Conservation (phyloP, 306 rosid species). For the Fragaria iinumae region DNA sequence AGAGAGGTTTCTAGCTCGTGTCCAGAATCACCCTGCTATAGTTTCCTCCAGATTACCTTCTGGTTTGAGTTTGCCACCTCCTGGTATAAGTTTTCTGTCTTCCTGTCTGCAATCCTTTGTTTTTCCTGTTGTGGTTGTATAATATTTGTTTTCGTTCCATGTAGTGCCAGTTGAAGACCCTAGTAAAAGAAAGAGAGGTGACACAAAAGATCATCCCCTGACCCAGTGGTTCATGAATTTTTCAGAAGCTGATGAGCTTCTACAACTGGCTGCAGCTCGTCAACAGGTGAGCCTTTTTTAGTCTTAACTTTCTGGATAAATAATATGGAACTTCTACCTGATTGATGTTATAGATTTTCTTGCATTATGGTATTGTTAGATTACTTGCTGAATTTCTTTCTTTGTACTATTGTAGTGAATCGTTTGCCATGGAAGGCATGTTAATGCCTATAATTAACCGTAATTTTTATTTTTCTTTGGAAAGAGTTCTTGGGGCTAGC, state of each 20-base stretch:
- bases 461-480: neutral
- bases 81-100: slow-evolving; percentile 39
- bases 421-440: neutral
- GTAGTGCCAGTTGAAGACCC: slow-evolving; percentile 66
- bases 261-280: slow-evolving; percentile 81
- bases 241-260: slow-evolving; percentile 84
- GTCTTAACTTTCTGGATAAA: slow-evolving; percentile 5
- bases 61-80: slow-evolving; percentile 58
- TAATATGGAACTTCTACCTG: neutral
- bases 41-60: slow-evolving; percentile 57
- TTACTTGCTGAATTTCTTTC: neutral
- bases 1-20: slow-evolving; percentile 60
- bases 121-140: slow-evolving; percentile 19
- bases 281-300: slow-evolving; percentile 52
- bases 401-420: neutral
- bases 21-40: slow-evolving; percentile 57
- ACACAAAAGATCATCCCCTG: slow-evolving; percentile 65
- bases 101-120: slow-evolving; percentile 14
- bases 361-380: neutral
- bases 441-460: neutral
- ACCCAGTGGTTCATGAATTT: slow-evolving; percentile 68
- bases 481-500: neutral
- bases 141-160: slow-evolving; percentile 15
- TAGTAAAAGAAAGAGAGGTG: slow-evolving; percentile 64
- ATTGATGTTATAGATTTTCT: neutral